These are phyloP conservation scores for Comarum palustre DNA, from an alignment of 306 rosid genomes.

Conservation along the genomic window DNA sequence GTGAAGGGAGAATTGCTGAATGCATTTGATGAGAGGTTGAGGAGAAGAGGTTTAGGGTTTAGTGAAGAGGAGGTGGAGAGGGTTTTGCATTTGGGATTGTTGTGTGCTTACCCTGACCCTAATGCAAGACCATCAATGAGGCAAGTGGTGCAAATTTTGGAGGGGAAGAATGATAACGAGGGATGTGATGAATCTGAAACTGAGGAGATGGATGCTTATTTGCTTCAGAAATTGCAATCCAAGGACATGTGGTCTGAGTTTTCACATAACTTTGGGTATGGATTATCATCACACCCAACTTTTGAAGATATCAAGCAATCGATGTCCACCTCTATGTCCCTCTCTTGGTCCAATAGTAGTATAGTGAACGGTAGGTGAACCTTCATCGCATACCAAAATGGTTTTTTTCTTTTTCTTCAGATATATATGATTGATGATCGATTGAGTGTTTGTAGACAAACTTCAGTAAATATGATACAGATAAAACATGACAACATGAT, in stretches of 20 bases:
- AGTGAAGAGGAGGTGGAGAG: slow-evolving; percentile 50
- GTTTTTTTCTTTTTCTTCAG: background rate
- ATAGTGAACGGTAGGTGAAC: slow-evolving; percentile 48
- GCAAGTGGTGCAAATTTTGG: slow-evolving; percentile 62
- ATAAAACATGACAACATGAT: background rate
- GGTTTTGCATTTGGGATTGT: slow-evolving; percentile 65
- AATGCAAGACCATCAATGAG: slow-evolving; percentile 71
- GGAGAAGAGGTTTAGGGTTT: slow-evolving; percentile 33
- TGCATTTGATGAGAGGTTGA: slow-evolving; percentile 58
- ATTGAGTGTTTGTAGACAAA: background rate
- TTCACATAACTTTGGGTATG: slow-evolving; percentile 31
- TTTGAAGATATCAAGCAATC: slow-evolving; percentile 51
- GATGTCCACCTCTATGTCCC: slow-evolving; percentile 44
- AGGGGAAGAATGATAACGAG: slow-evolving; percentile 43
- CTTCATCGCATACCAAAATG: slow-evolving; percentile 2
- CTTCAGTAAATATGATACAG: background rate
- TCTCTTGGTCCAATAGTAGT: slow-evolving; percentile 45
- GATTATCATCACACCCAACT: slow-evolving; percentile 53
- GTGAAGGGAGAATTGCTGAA: slow-evolving; percentile 39
- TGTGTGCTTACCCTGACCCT: slow-evolving; percentile 70
- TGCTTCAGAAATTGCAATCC: slow-evolving; percentile 49
- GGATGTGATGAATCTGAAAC: slow-evolving; percentile 34
- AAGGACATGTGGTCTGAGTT: slow-evolving; percentile 40
- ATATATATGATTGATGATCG: background rate
- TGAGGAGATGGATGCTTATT: slow-evolving; percentile 47